Base-by-base conservation (phyloP, 345 rosid genomes). In the Gynandropsis gynandra region DNA sequence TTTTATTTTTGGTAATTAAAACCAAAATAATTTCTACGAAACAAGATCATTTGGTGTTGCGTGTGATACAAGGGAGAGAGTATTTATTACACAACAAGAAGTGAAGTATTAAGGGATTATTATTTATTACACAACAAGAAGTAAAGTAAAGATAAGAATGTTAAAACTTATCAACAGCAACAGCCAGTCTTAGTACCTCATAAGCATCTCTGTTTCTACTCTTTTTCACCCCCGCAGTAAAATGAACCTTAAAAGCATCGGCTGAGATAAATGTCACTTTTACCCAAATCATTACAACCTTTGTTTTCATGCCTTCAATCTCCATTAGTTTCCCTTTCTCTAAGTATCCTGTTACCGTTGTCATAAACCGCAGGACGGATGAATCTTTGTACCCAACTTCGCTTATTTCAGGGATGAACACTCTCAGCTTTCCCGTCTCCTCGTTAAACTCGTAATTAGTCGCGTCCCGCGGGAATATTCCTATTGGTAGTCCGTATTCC, bases 311-410 rank as follows among this genome's bases (percentile, higher is more conserved):
- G 47, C 98, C 98, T 58, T 82, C 95, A 35, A 92, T 70, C 9
- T 87, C 98, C 0, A 67, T 76, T 5, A 92, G 74, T 72, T 83
- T 88, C 21, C 97, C 94, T 73, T 83, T 85, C 80, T 78, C 86
- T 8, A 88, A 67, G 59, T 80, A 76, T 33, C 83, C 95, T 0
- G 87, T 79, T 31, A 87, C 87, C 0, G 74, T 61, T 10, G 84
- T 80, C 20, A 68, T 56, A 66, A 92, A 88, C 21, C 94, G 81
- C 62, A 92, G 45, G 5, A 83, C 94, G 0, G 98, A 85, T 15
- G 87, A 75, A 69, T 92, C 97, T 61, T 64, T 85, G 71, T 85
- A 92, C 35, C 97, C 97, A 47, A 88, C 94, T 68, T 92, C 98
- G 35, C 94, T 85, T 31, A 77, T 56, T 42, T 77, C 47, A 0